Base-by-base conservation (phyloP, 306 rosid genomes). In the Adenanthera pavonina region DNA sequence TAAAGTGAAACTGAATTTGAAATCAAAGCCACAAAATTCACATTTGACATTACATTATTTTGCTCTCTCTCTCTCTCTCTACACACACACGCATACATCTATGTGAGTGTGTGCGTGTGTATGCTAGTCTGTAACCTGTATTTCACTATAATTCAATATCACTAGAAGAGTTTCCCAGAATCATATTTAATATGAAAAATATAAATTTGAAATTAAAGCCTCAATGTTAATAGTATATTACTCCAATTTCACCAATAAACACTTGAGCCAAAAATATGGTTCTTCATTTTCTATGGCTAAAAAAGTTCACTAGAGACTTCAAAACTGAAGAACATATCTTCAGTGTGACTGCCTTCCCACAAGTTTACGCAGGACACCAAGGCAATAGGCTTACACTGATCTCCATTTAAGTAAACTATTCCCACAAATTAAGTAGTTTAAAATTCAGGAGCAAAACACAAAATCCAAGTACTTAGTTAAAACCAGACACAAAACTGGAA, bases 401-500 rank as follows among this genome's bases (percentile, higher is more conserved):
- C 69, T 69, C 49, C 51, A 10, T 51, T 70, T 64, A 69, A 48
- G 74, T 49, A 47, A 64, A 72, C 74, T 67, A 66, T 60, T 83
- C 48, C 19, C 20, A 67, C 30, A 72, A 65, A 77, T 35, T 36
- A 69, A 52, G 65, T 36, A n/a, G 62, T 25, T 69, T 48, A 79
- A 68, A 62, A 62, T 68, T 74, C 34, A 40, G 20, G 59, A 47
- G 67, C 80, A 57, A 75, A 59, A 79, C 77, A 79, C 11, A 54
- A 56, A 79, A 80, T 51, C 11, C 53, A 67, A 75, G 81, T 35
- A 67, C 51, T 62, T 36, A 46, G 47, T 44, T 52, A 36, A 74
- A 72, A 48, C 36, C 35, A 43, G 60, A 81, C 54, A 65, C 38
- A 10, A 61, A 61, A 48, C 25, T 8, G 4, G 64, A 61, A 75